Conservation (phyloP, 192 early-diverging fungal genomes). For the Gaertneriomyces sp. region DNA sequence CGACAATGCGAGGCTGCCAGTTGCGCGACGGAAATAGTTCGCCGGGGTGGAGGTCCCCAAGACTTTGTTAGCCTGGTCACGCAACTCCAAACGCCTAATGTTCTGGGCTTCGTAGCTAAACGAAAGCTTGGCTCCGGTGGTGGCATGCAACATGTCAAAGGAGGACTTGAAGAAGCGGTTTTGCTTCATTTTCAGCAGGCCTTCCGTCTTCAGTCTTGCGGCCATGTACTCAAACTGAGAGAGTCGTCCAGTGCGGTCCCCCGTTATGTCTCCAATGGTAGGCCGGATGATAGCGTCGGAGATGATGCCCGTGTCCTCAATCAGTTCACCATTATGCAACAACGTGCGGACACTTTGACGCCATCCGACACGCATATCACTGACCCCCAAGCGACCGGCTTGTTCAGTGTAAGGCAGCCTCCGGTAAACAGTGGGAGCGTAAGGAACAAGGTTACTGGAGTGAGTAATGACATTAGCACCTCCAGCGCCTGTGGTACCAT, state of each 20-base stretch:
- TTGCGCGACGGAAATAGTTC: conserved; percentile 3
- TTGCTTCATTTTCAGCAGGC: not conserved
- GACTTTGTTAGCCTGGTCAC: conserved; percentile 9
- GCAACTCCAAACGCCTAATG: conserved; percentile 4
- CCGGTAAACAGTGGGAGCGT: not conserved
- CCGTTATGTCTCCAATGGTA: not conserved
- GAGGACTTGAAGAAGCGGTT: not conserved
- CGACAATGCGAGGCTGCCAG: not conserved
- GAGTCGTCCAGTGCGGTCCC: too few species aligned
- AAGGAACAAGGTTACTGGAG: not conserved
- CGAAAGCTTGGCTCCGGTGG: not conserved
- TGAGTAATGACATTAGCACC: conserved; percentile 27
- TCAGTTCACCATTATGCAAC: conserved; percentile 10
- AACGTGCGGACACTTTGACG: conserved; percentile 20
- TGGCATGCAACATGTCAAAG: not conserved
- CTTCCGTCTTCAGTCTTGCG: not conserved
- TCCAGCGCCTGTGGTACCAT: conserved; percentile 28
- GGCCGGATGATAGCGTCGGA: conserved; percentile 6
- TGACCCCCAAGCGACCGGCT: not conserved
- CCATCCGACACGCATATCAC: conserved; percentile 20
- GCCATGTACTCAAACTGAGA: conserved; percentile 27
- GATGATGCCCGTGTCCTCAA: conserved; percentile 26
- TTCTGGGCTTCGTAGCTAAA: conserved; percentile 8
- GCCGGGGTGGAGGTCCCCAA: not conserved
- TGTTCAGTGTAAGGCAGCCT: conserved; percentile 6